Conservation (phyloP, 176 grass and related monocot species). For the Alopecurus myosuroides region DNA sequence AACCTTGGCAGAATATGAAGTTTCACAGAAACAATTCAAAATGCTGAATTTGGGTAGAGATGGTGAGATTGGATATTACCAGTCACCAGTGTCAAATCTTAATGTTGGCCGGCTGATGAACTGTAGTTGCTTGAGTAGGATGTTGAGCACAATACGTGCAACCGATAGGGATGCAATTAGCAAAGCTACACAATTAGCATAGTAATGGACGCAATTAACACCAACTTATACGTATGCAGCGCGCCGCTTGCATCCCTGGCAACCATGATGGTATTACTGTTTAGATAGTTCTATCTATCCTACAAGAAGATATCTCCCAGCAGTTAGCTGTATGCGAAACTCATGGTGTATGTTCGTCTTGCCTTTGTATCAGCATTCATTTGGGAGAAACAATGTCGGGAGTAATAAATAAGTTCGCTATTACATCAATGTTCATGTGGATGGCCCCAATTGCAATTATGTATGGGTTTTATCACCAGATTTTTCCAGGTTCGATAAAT, state of each 20-base stretch:
- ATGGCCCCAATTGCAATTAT: constrained; percentile 56
- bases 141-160: background rate
- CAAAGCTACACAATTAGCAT: background rate
- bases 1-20: background rate
- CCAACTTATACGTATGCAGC: background rate
- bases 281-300: background rate
- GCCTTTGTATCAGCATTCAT: constrained; percentile 12
- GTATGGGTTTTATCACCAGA: constrained; percentile 67
- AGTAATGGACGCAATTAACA: background rate
- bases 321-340: background rate
- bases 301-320: background rate
- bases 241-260: background rate
- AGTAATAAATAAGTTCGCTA: constrained; percentile 67
- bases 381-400: constrained; percentile 47
- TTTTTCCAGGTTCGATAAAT: constrained; percentile 59
- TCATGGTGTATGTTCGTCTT: background rate
- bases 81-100: background rate
- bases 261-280: background rate
- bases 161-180: background rate
- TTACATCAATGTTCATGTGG: constrained; percentile 90
- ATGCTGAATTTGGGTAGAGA: background rate
- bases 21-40: background rate
- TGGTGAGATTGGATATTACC: background rate
- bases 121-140: background rate
- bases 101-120: background rate